These are phyloP conservation scores for Fusarium chlamydosporum DNA, from an alignment of 2,329 filamentous ascomycete species.

Conservation along the genomic window DNA sequence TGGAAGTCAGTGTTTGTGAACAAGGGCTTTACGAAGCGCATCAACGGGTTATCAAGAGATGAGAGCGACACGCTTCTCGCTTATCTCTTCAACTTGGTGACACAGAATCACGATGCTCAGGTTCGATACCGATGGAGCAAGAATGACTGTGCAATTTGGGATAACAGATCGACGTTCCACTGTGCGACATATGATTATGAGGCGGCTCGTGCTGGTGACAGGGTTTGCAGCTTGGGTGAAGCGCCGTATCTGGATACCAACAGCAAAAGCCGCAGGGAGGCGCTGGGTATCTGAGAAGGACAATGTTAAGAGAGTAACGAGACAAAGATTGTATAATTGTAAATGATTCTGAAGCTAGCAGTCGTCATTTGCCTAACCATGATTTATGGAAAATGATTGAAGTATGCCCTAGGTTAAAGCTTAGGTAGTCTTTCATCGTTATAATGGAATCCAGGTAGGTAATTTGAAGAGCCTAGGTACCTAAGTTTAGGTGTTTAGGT, in stretches of 20 bases:
- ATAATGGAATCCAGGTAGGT: neutral
- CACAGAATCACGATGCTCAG: conserved; percentile 70
- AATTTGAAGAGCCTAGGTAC: neutral
- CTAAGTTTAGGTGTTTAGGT: no score
- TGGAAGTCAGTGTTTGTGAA: conserved; percentile 70
- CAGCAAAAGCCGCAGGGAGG: conserved; percentile 58
- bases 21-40: conserved; percentile 66
- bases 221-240: conserved; percentile 61
- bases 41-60: conserved; percentile 68
- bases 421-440: neutral
- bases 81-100: conserved; percentile 64
- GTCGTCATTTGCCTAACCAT: neutral
- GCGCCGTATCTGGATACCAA: conserved; percentile 59
- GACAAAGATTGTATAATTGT: neutral
- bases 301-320: neutral
- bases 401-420: neutral
- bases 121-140: conserved; percentile 67
- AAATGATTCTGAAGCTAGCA: neutral
- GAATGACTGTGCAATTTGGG: conserved; percentile 74
- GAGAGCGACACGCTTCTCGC: conserved; percentile 67
- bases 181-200: conserved; percentile 74
- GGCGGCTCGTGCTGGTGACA: conserved; percentile 59
- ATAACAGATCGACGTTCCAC: conserved; percentile 68
- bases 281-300: conserved; percentile 43
- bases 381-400: neutral